Percentiles rank a stretch among this genome's conserved stretches.
Conservation (phyloP, 106 monocot species). For the Alisma plantagoaquatica region DNA sequence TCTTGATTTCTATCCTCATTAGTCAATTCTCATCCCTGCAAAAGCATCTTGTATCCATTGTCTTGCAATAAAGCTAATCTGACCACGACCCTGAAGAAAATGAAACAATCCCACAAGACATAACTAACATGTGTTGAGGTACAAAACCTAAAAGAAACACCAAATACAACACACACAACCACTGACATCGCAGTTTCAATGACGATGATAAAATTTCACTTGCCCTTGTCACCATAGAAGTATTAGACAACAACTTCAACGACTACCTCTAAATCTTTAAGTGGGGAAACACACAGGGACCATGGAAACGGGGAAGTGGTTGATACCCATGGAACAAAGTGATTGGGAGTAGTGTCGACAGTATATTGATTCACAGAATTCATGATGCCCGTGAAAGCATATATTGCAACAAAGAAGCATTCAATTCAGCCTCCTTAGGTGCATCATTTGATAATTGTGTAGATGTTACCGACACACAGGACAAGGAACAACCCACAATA, state of each 20-base stretch:
- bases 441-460: too few species aligned
- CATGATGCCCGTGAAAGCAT: slow-evolving; percentile 69
- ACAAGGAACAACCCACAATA: too few species aligned
- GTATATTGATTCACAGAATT: slow-evolving; percentile 75
- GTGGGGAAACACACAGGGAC: slow-evolving; percentile 51
- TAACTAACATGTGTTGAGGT: too few species aligned
- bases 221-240: slow-evolving; percentile 67
- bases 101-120: not conserved
- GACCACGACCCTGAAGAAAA: slow-evolving; percentile 44
- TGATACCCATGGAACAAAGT: slow-evolving; percentile 1
- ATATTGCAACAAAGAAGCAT: slow-evolving; percentile 63
- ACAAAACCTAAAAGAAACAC: too few species aligned
- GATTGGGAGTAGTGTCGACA: slow-evolving; percentile 41
- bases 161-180: too few species aligned
- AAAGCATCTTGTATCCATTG: slow-evolving; percentile 80
- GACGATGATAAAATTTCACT: slow-evolving; percentile 72
- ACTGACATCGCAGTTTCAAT: slow-evolving; percentile 72
- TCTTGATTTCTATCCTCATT: slow-evolving; percentile 23
- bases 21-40: slow-evolving; percentile 72
- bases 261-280: slow-evolving; percentile 84
- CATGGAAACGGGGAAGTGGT: slow-evolving; percentile 39
- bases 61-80: slow-evolving; percentile 62
- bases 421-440: too few species aligned
- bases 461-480: too few species aligned
- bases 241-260: slow-evolving; percentile 80